Evolutionary conservation across 352 stramenopile genomes (phyloP).

Genomic region (Elongisporangium prolatum): DNA sequence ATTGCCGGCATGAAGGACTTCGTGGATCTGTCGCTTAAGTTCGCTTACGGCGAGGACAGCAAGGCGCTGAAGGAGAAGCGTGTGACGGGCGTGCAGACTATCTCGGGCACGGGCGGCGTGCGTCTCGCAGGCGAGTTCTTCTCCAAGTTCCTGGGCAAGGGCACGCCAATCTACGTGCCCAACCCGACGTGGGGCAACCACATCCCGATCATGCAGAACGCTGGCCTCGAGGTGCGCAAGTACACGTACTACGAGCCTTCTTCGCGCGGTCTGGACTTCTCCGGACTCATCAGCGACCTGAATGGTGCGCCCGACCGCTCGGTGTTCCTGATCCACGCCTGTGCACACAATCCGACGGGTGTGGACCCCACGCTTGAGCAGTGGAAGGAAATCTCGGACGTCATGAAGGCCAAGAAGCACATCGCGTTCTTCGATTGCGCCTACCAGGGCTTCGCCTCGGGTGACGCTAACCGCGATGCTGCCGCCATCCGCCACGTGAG

Average conservation of each 20-base stretch:
- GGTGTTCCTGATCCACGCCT: slow-evolving; percentile 98
- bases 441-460: slow-evolving; percentile 98
- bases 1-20: slow-evolving; percentile 97
- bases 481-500: slow-evolving; percentile 88
- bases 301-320: slow-evolving; percentile 90
- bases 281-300: slow-evolving; percentile 94
- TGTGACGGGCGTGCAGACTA: slow-evolving; percentile 95
- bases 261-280: slow-evolving; percentile 90
- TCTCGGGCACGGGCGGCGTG: slow-evolving; percentile 98
- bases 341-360: slow-evolving; percentile 98
- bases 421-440: slow-evolving; percentile 99
- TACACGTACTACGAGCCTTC: slow-evolving; percentile 87
- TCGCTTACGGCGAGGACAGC: slow-evolving; percentile 97
- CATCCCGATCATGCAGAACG: slow-evolving; percentile 91
- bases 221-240: slow-evolving; percentile 70
- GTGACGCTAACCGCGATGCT: slow-evolving; percentile 95
- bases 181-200: slow-evolving; percentile 99
- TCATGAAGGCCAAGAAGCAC: slow-evolving; percentile 95
- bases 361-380: slow-evolving; percentile 97
- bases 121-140: slow-evolving; percentile 97
- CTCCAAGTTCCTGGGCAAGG: slow-evolving; percentile 80
- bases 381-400: slow-evolving; percentile 96
- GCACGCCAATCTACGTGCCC: slow-evolving; percentile 95
- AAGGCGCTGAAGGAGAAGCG: slow-evolving; percentile 86
- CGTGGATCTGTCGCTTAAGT: slow-evolving; percentile 92